Conservation (phyloP, 78 protist species). For the Isochrysis galbana region DNA sequence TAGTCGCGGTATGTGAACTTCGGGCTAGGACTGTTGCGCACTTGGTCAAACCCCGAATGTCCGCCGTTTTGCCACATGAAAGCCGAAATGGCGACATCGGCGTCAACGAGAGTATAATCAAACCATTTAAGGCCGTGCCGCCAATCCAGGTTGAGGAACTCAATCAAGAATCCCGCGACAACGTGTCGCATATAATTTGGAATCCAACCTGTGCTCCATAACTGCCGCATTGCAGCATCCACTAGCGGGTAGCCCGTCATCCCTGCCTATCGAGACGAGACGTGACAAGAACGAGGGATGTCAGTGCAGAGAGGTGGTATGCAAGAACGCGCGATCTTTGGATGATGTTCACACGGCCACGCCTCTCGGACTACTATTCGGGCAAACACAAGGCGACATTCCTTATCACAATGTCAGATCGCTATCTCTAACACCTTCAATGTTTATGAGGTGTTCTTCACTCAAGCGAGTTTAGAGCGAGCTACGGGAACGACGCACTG, state of each 20-base stretch:
- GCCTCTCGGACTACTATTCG: too few relatives aligned
- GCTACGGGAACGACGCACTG: conserved; percentile 14
- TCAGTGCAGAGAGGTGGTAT: too few relatives aligned
- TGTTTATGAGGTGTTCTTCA: too few relatives aligned
- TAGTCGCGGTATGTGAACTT: too few relatives aligned
- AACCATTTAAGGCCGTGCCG: conserved; percentile 9
- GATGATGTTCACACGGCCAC: conserved; percentile 11
- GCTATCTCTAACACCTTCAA: too few relatives aligned
- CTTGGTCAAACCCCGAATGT: not conserved
- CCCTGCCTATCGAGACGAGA: too few relatives aligned
- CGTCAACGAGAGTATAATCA: conserved; percentile 19
- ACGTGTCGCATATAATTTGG: not conserved
- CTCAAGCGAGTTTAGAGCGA: too few relatives aligned
- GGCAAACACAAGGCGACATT: too few relatives aligned
- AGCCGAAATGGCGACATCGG: not conserved
- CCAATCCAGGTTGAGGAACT: conserved; percentile 2
- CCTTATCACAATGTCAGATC: too few relatives aligned
- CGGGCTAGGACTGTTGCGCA: too few relatives aligned
- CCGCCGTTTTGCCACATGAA: conserved; percentile 31
- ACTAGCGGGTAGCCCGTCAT: conserved; percentile 33
- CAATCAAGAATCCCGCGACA: not conserved
- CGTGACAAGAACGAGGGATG: not conserved
- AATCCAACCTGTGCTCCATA: conserved; percentile 3
- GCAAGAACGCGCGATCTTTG: not conserved
- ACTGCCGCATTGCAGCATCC: conserved; percentile 30